Percentiles rank a stretch among this genome's conserved stretches.
phyloP scores from a whole-genome alignment of 2,329 filamentous ascomycete species.

The Alternaria hordeiaustralica region DNA sequence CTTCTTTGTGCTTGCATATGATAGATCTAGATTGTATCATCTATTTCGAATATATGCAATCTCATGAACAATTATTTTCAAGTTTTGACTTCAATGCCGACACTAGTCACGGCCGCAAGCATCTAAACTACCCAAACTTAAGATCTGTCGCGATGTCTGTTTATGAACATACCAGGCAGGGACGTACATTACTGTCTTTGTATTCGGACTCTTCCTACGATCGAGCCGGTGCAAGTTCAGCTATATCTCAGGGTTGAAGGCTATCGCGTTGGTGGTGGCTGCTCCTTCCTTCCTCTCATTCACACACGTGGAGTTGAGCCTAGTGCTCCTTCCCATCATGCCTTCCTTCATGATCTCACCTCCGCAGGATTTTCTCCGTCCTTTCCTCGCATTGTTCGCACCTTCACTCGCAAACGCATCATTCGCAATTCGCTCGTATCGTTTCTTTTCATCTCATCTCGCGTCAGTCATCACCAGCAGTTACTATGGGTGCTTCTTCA shows the following conservation, averaged over 20 bases:
- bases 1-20: constrained; percentile 18
- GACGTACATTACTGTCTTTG: not conserved
- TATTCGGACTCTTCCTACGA: not conserved
- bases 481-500: constrained; percentile 54
- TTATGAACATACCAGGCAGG: not conserved
- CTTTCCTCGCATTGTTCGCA: not conserved
- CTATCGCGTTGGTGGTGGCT: not conserved
- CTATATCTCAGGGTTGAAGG: not conserved
- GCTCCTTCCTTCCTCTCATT: constrained; percentile 21
- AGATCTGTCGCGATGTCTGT: not conserved
- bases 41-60: constrained; percentile 23
- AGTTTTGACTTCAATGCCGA: too few relatives aligned
- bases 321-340: constrained; percentile 18
- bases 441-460: constrained; percentile 8
- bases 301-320: constrained; percentile 23
- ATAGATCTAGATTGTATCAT: constrained; percentile 25
- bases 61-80: not conserved
- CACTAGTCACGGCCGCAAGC: not conserved
- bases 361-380: not conserved
- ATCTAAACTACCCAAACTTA: fast-evolving
- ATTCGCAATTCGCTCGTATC: constrained; percentile 7
- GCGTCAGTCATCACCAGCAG: constrained; percentile 1
- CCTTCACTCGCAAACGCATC: not conserved
- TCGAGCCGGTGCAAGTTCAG: not conserved
- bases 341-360: constrained; percentile 8